phyloP scores from a whole-genome alignment of 1,139 yeast genomes.

The Kodamaea sp. region DNA sequence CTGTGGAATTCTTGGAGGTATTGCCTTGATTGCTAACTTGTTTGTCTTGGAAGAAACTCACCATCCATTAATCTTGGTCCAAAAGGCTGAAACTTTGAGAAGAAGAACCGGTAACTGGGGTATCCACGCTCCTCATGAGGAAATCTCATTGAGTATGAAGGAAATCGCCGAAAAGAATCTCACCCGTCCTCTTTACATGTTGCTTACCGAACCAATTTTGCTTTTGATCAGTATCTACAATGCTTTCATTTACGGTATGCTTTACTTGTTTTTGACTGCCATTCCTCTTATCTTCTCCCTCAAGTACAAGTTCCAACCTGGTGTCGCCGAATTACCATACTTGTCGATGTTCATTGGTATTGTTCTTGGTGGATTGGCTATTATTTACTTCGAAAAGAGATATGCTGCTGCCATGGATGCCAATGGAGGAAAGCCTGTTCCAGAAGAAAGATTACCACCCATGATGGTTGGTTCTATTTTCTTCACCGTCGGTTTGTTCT shows the following conservation, averaged over 20 bases:
- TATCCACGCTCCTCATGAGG: slow-evolving; percentile 82
- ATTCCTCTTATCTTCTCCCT: slow-evolving; percentile 70
- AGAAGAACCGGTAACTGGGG: slow-evolving; percentile 70
- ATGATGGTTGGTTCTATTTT: slow-evolving; percentile 68
- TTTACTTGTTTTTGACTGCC: slow-evolving; percentile 76
- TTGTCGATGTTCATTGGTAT: slow-evolving; percentile 63
- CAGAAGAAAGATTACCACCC: slow-evolving; percentile 78
- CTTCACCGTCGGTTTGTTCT: slow-evolving; percentile 76
- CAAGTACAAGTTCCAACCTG: slow-evolving; percentile 56
- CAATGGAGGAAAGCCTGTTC: slow-evolving; percentile 63
- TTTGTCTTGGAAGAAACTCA: slow-evolving; percentile 51
- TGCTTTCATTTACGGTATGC: slow-evolving; percentile 81
- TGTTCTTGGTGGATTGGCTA: slow-evolving; percentile 52
- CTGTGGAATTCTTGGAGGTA: slow-evolving; percentile 49
- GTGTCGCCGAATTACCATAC: slow-evolving; percentile 65
- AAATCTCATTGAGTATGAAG: slow-evolving; percentile 56
- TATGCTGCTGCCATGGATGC: slow-evolving; percentile 35
- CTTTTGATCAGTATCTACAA: slow-evolving; percentile 70
- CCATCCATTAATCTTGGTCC: slow-evolving; percentile 50
- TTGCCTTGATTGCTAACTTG: slow-evolving; percentile 29
- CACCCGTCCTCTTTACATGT: slow-evolving; percentile 68
- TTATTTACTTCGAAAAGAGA: slow-evolving; percentile 30
- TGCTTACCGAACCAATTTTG: slow-evolving; percentile 71
- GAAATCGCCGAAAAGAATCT: slow-evolving; percentile 72
- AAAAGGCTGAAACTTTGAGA: slow-evolving; percentile 64